These are phyloP conservation scores for Solanum pimpinellifolium DNA, from an alignment of 257 asterid species.

Conservation along the genomic window DNA sequence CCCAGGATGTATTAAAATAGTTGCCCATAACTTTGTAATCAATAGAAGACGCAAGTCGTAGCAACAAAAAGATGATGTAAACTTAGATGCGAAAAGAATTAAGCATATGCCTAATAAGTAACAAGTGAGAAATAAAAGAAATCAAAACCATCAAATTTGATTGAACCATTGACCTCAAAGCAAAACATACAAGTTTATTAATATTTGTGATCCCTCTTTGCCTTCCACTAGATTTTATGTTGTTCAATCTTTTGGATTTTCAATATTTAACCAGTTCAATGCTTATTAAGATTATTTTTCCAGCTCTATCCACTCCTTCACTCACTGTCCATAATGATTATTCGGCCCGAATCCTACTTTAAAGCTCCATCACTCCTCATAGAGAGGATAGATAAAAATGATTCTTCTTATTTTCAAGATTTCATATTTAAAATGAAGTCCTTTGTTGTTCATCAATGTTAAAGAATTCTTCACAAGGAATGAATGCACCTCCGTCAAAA, in stretches of 20 bases:
- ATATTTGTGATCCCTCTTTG: neutral
- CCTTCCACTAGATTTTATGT: neutral
- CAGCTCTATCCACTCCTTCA: neutral
- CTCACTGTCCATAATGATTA: neutral
- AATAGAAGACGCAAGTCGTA: neutral
- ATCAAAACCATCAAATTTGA: neutral
- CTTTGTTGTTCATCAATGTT: neutral
- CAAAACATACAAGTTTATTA: neutral
- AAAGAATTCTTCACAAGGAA: neutral
- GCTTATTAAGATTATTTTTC: neutral
- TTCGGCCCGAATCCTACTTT: neutral
- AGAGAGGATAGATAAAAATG: neutral
- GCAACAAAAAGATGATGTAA: neutral
- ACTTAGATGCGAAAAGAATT: neutral
- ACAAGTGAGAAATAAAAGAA: neutral
- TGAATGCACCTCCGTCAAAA: neutral
- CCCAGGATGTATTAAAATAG: neutral
- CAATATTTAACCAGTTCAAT: neutral
- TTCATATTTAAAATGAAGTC: neutral
- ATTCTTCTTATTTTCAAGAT: neutral
- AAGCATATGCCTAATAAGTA: neutral
- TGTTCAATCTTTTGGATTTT: neutral
- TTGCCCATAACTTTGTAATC: neutral
- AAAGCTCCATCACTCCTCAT: neutral
- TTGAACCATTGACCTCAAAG: neutral